Percentiles rank a stretch among this genome's conserved stretches.
phyloP scores from a whole-genome alignment of 2,329 filamentous ascomycete species.

The Lachnellula occidentalis region DNA sequence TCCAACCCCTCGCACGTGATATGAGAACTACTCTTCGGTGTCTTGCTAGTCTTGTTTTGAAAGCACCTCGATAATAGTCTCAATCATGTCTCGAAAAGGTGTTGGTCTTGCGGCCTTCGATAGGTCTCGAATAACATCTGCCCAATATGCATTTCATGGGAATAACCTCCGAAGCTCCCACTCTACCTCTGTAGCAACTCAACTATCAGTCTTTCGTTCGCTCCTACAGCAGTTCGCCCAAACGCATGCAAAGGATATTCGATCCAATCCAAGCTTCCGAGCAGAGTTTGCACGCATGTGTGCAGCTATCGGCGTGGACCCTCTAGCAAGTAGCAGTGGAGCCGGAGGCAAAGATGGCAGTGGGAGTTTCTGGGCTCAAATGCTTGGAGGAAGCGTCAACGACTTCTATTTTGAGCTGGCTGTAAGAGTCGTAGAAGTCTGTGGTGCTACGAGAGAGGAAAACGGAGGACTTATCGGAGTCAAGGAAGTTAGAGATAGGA shows the following conservation, averaged over 20 bases:
- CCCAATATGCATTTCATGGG: constrained; percentile 88
- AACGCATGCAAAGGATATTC: constrained; percentile 92
- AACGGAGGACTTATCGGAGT: constrained; percentile 91
- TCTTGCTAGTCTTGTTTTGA: background rate
- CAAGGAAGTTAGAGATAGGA: constrained; percentile 69
- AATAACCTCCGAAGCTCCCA: constrained; percentile 79
- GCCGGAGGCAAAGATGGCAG: constrained; percentile 42
- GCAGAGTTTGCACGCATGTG: constrained; percentile 99
- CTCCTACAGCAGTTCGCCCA: constrained; percentile 91
- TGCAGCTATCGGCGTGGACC: constrained; percentile 92
- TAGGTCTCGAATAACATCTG: constrained; percentile 74
- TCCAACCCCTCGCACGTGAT: background rate
- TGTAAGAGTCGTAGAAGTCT: constrained; percentile 92
- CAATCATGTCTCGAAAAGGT: constrained; percentile 65
- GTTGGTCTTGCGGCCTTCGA: constrained; percentile 89
- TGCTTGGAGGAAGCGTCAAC: constrained; percentile 85
- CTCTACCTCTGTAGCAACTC: constrained; percentile 79
- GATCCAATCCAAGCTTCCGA: constrained; percentile 89
- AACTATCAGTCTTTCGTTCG: constrained; percentile 93
- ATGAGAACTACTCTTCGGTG: background rate
- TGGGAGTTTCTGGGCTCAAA: constrained; percentile 83
- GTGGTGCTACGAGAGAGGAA: constrained; percentile 75
- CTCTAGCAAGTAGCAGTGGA: constrained; percentile 64
- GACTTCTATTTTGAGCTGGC: constrained; percentile 99
- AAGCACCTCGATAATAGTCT: background rate